Evolutionary conservation across 2,329 filamentous ascomycete species (phyloP), one percentile per base, ranked within the genome.

Genomic region (Pestalotiopsis fici): DNA sequence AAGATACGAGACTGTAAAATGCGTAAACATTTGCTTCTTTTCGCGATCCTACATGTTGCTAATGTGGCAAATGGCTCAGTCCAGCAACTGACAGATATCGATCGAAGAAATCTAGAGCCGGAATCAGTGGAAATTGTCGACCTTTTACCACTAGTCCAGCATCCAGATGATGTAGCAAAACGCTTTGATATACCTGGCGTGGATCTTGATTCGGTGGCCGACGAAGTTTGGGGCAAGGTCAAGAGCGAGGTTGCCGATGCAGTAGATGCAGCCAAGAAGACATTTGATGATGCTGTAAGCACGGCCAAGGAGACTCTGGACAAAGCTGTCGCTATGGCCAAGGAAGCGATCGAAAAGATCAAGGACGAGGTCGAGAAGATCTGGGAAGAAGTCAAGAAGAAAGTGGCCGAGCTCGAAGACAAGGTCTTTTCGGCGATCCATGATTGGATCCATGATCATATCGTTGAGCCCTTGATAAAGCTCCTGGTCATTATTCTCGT

Each of bases 291-390:
- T 5, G 21, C 59, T 25, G 39, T 62, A 13, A 37, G 47, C 3
- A 21, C 37, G 3, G 59, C 59, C n/a, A 13, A 25, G 37, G 37
- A 62, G 13, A 37, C 35, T 15, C n/a, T 62, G 6, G 37, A 62
- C n/a, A 28, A 43, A 18, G 59, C 59, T 15, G 35, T 43, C 5
- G n/a, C n/a, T 27, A 37, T 28, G 21, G 59, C 59, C 12, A 62
- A 62, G 37, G 37, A 62, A 25, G 31, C 39, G n/a, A 25, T 62
- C 4, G 37, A 62, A 12, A 37, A 62, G n/a, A 62, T 62, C 59
- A 62, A 62, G 21, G 39, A 62, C 25, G 59, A 31, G 11, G 59
- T 62, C n/a, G 59, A 62, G 37, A 50, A 62, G 37, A 21, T 62
- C 35, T 62, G 37, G 35, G 37, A 62, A 9, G 39, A 62, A 18